Evolutionary conservation across 1,139 yeast species (phyloP), one percentile per base, ranked within the genome.

Genomic region (Saccharomyces hybrid): DNA sequence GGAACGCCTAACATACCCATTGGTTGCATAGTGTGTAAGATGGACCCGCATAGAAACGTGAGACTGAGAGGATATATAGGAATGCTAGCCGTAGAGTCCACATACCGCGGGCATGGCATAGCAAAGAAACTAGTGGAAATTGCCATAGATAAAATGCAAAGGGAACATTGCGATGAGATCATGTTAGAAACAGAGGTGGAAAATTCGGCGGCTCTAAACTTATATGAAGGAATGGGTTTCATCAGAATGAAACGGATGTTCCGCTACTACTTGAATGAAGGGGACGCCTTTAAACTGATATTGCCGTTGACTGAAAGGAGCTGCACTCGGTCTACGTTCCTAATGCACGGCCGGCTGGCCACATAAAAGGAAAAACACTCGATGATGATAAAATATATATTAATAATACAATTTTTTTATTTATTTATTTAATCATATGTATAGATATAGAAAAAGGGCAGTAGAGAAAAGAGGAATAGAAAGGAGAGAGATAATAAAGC

Each of bases 181-280:
- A 85, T 85, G 75, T 76, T 93, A 56, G 99, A 93, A 68, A 88
- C 99, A 0, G 99, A 93, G 67, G 95, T 88, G 7, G 82, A 81
- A 47, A 93, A 93, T 64, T 70, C 65, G 16, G 86, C 87, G 0
- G 99, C 99, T 0, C 74, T 91, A 58, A 73, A 75, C 32, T 72
- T 93, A 52, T 93, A 93, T 67, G 96, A 90, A 67, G 82, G 85
- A 59, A 78, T 91, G 72, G 99, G 99, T 1, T 93, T 93, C 66
- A 68, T 91, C 51, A 76, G 96, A 57, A 79, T 85, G 46, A 90
- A 93, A 65, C 75, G 98, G 57, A 77, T 93, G 64, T 85, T 83
- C 66, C 77, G 96, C 53, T 93, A 93, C 73, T 93, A 93, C 67
- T 72, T 91, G 65, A 91, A 90, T 69, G 88, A 95, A 57, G 95